Percentiles rank a stretch among this genome's conserved stretches.
Conservation (phyloP, 306 rosid species). For the Trifolium repens region DNA sequence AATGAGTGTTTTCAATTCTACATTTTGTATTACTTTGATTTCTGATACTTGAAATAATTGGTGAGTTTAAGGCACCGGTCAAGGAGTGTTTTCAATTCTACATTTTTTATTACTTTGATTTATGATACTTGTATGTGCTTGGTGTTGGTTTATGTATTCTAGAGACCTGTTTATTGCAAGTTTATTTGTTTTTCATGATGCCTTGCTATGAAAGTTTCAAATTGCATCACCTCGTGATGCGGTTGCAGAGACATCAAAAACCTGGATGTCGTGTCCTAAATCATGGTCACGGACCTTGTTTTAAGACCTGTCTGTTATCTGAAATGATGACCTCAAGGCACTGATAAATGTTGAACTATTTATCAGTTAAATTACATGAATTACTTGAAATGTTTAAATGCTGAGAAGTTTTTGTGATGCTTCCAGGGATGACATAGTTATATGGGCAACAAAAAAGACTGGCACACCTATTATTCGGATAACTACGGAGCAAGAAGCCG, state of each 20-base stretch:
- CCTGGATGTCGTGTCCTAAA: background rate
- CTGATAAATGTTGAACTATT: background rate
- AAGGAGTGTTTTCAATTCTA: background rate
- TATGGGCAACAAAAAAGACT: conserved; percentile 82
- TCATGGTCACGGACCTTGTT: background rate
- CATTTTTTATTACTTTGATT: background rate
- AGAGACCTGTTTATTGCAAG: background rate
- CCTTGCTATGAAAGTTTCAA: background rate
- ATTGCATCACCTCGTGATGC: background rate
- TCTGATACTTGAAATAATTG: conserved; percentile 38
- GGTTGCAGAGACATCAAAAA: background rate
- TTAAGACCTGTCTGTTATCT: background rate
- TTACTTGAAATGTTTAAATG: conserved; percentile 20
- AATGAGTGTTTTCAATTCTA: background rate
- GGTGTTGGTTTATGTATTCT: conserved; percentile 9
- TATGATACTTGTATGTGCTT: conserved; percentile 42
- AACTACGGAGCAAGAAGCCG: conserved; percentile 60
- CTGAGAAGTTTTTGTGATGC: conserved; percentile 14
- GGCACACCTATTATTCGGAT: conserved; percentile 70
- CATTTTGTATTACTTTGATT: background rate
- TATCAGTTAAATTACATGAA: conserved; percentile 29
- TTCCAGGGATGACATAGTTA: conserved; percentile 86
- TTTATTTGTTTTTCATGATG: conserved; percentile 25
- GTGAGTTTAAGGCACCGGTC: too few relatives aligned
- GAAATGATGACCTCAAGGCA: conserved; percentile 13